These are phyloP conservation scores for Fusarium lyarnte DNA, from an alignment of 2,329 filamentous ascomycete species.

Conservation along the genomic window DNA sequence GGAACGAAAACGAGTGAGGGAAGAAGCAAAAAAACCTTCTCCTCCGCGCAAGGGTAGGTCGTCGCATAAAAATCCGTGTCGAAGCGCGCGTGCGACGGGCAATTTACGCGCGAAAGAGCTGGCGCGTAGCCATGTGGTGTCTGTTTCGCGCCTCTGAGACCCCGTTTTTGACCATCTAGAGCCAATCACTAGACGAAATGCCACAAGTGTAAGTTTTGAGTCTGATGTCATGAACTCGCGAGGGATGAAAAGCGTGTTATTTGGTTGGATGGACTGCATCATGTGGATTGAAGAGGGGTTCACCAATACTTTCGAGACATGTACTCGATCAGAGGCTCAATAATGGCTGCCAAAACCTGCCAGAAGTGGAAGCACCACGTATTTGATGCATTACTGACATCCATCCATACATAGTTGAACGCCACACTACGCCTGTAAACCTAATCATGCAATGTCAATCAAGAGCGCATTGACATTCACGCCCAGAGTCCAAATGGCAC, in stretches of 20 bases:
- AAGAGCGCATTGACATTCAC: not conserved
- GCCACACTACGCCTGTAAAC: not conserved
- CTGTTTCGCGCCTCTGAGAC: constrained; percentile 31
- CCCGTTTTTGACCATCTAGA: constrained; percentile 12
- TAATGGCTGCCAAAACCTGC: not conserved
- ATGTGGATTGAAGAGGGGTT: constrained; percentile 16
- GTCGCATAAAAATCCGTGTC: constrained; percentile 13
- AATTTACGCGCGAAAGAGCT: constrained; percentile 42
- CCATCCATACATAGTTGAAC: not conserved
- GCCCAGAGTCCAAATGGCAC: not conserved
- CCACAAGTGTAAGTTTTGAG: not conserved
- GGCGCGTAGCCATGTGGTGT: constrained; percentile 33
- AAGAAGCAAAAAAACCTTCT: not conserved
- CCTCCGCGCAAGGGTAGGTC: not conserved
- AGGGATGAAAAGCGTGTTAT: constrained; percentile 31
- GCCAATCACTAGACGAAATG: constrained; percentile 34
- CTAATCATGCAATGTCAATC: not conserved
- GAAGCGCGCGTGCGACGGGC: constrained; percentile 34
- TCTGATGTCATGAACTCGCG: constrained; percentile 34
- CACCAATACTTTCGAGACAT: constrained; percentile 13
- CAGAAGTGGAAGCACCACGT: not conserved
- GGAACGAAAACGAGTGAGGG: not conserved
- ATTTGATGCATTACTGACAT: not conserved
- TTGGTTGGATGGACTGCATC: constrained; percentile 27
- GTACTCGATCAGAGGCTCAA: constrained; percentile 10